Conservation (phyloP, 352 stramenopile genomes). For the Phytophthora colocasiae region DNA sequence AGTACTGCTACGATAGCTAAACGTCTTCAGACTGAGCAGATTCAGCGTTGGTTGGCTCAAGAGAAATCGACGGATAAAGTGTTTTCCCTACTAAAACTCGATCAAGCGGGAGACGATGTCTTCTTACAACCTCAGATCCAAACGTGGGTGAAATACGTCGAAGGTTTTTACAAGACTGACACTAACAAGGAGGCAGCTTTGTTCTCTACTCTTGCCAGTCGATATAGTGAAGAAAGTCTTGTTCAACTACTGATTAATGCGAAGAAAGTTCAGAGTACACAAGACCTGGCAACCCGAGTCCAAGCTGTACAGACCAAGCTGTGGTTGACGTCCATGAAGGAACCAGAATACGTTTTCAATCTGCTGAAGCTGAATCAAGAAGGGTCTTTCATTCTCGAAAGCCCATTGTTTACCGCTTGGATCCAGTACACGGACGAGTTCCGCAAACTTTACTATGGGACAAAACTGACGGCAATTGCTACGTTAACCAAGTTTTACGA, state of each 20-base stretch:
- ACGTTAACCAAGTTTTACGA: conserved; percentile 3
- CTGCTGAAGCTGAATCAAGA: conserved; percentile 9
- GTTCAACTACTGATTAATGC: conserved; percentile 7
- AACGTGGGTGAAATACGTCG: conserved; percentile 11
- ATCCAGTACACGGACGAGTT: conserved; percentile 17
- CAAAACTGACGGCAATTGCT: not conserved
- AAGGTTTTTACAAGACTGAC: conserved; percentile 6
- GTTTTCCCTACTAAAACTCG: conserved; percentile 5
- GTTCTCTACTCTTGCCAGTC: conserved; percentile 4
- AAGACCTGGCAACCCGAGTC: not conserved
- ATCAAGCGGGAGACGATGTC: not conserved
- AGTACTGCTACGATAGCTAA: conserved; percentile 6
- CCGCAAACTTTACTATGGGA: conserved; percentile 5
- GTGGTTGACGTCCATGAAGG: not conserved
- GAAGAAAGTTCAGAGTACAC: conserved; percentile 6
- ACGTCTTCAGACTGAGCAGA: conserved; percentile 5
- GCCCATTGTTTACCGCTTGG: conserved; percentile 12
- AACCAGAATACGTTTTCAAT: conserved; percentile 8
- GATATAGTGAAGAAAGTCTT: not conserved
- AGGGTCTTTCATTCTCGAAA: conserved; percentile 1
- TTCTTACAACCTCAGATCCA: conserved; percentile 8
- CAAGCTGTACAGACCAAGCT: conserved; percentile 12
- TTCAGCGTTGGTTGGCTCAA: not conserved
- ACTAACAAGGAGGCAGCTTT: not conserved
- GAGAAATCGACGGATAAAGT: conserved; percentile 2